Percentiles rank a stretch among this genome's conserved stretches.
Evolutionary conservation across 2,329 filamentous ascomycete species (phyloP).

Genomic region (Scedosporium dehoogii): DNA sequence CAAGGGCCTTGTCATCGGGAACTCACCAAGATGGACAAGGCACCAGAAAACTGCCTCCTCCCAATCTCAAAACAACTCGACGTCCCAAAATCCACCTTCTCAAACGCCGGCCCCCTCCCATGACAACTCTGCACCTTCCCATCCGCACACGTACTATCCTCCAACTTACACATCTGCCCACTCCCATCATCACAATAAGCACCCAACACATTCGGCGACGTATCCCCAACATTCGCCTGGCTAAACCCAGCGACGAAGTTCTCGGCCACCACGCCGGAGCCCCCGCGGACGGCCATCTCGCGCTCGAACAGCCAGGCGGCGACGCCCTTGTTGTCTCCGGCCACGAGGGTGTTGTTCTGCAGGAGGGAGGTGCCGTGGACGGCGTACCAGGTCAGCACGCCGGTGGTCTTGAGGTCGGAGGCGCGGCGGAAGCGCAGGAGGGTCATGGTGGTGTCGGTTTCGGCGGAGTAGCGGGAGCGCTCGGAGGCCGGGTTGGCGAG

Average conservation of each 20-base stretch:
- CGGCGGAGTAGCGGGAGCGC: conserved; percentile 52
- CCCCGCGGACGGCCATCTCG: conserved; percentile 38
- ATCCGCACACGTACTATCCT: conserved; percentile 69
- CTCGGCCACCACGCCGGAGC: conserved; percentile 41
- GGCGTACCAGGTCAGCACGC: conserved; percentile 82
- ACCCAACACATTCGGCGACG: conserved; percentile 72
- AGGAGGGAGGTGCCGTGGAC: conserved; percentile 87
- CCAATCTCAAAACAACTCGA: conserved; percentile 72
- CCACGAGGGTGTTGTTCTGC: conserved; percentile 82
- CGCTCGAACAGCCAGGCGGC: conserved; percentile 79
- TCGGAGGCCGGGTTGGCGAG: conserved; percentile 74
- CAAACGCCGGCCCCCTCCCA: conserved; percentile 58
- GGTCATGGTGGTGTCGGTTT: conserved; percentile 53
- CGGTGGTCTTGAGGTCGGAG: conserved; percentile 66
- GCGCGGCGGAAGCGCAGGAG: conserved; percentile 67
- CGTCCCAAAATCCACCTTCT: conserved; percentile 57
- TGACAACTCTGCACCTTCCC: conserved; percentile 60
- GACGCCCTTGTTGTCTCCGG: conserved; percentile 95
- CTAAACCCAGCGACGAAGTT: conserved; percentile 84
- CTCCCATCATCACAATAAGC: conserved; percentile 81
- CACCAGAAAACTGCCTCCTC: conserved; percentile 53
- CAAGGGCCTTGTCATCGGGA: too few species aligned
- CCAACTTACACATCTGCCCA: conserved; percentile 55
- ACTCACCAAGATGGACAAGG: conserved; percentile 24
- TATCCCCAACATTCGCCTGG: conserved; percentile 84